These are phyloP conservation scores for Nothopassalora personata DNA, from an alignment of 2,329 filamentous ascomycete genomes.

Conservation along the genomic window DNA sequence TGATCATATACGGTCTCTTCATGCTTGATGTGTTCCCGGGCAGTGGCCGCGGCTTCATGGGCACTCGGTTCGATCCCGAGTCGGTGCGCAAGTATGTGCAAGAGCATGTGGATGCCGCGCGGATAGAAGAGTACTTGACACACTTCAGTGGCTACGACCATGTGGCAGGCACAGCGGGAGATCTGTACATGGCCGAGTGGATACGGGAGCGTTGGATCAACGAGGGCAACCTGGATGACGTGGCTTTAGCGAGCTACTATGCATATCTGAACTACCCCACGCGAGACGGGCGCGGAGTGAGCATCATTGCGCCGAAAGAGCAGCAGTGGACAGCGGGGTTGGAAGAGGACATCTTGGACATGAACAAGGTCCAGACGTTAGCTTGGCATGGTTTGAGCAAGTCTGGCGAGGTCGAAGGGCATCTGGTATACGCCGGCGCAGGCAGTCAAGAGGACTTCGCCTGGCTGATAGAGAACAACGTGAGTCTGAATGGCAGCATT, in stretches of 20 bases:
- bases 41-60: slow-evolving; percentile 55
- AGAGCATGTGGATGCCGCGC: slow-evolving; percentile 61
- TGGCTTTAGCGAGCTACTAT: slow-evolving; percentile 62
- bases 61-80: slow-evolving; percentile 76
- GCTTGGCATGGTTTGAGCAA: slow-evolving; percentile 88
- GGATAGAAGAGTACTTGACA: slow-evolving; percentile 61
- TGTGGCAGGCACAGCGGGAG: slow-evolving; percentile 89
- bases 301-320: slow-evolving; percentile 68
- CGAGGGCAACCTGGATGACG: slow-evolving; percentile 60
- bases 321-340: slow-evolving; percentile 69
- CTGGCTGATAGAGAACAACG: slow-evolving; percentile 61
- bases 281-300: slow-evolving; percentile 70
- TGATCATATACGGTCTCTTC: slow-evolving; percentile 78
- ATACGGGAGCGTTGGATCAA: slow-evolving; percentile 73
- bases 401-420: slow-evolving; percentile 77
- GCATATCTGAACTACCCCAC: slow-evolving; percentile 92
- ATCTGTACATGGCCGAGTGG: slow-evolving; percentile 79
- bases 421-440: slow-evolving; percentile 87
- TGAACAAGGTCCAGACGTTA: slow-evolving; percentile 61
- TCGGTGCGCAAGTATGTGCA: slow-evolving; percentile 72
- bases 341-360: slow-evolving; percentile 71
- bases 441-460: slow-evolving; percentile 81
- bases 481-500: slow-evolving; percentile 73
- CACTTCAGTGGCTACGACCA: slow-evolving; percentile 83
- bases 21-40: slow-evolving; percentile 76